Conservation (phyloP, 2,329 filamentous ascomycete species). For the Fusarium pseudograminearum region DNA sequence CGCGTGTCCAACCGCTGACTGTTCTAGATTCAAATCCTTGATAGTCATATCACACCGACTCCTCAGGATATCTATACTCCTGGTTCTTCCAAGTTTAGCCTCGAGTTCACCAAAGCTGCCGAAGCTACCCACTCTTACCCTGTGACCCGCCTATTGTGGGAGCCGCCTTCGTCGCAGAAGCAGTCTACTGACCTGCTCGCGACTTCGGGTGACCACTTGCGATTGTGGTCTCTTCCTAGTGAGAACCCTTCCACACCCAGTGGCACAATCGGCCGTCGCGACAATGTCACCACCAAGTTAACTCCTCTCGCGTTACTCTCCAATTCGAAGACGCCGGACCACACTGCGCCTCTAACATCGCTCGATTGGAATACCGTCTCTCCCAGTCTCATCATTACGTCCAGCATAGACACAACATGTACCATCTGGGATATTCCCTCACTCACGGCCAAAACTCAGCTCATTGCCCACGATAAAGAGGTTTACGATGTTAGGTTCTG, state of each 20-base stretch:
- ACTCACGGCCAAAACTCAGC: conserved; percentile 94
- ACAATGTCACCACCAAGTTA: conserved; percentile 78
- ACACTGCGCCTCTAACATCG: conserved; percentile 95
- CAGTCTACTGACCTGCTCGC: conserved; percentile 94
- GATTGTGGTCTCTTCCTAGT: conserved; percentile 90
- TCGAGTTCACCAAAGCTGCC: conserved; percentile 93
- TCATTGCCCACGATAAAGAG: conserved; percentile 99
- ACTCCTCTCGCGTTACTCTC: conserved; percentile 93
- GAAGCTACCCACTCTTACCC: conserved; percentile 98
- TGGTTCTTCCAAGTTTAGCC: conserved; percentile 76
- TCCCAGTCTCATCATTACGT: conserved; percentile 97
- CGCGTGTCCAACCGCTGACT: conserved; percentile 17
- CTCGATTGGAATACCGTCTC: conserved; percentile 98
- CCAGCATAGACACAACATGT: conserved; percentile 98
- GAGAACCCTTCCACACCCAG: conserved; percentile 67
- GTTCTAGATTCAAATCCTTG: conserved; percentile 91
- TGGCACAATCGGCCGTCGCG: conserved; percentile 76
- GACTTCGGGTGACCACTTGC: conserved; percentile 93
- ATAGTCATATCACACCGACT: conserved; percentile 82
- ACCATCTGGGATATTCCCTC: conserved; percentile 99
- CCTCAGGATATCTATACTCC: conserved; percentile 76
- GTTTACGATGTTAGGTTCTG: conserved; percentile 99
- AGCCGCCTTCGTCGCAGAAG: conserved; percentile 94
- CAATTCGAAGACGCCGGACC: conserved; percentile 98
- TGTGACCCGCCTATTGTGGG: conserved; percentile 94